phyloP scores from a whole-genome alignment of 345 rosid species.

The Anastatica hierochuntica region DNA sequence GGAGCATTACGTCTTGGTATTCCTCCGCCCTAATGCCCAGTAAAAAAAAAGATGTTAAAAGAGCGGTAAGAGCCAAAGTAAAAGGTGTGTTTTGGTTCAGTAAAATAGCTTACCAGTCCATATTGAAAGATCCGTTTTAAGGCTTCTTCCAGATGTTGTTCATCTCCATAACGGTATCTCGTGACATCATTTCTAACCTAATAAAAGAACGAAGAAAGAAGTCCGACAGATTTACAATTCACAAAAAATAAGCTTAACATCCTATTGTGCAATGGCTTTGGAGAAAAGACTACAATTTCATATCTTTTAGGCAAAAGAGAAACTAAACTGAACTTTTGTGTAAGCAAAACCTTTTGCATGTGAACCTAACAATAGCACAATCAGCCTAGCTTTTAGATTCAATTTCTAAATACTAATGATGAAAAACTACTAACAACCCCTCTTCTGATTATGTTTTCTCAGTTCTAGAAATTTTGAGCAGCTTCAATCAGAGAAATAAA shows the following conservation, averaged over 20 bases:
- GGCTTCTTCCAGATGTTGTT: conserved; percentile 95
- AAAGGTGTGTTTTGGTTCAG: neutral
- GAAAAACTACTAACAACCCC: neutral
- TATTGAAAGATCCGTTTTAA: conserved; percentile 81
- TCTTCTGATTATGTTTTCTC: neutral
- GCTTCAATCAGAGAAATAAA: neutral
- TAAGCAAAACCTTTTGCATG: no score
- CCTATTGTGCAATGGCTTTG: neutral
- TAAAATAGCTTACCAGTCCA: conserved; percentile 53
- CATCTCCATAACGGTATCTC: conserved; percentile 89
- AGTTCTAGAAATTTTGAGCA: neutral
- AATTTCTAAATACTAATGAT: no score
- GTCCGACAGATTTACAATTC: neutral
- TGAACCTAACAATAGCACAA: neutral
- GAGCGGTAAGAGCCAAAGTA: neutral
- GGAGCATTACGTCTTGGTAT: conserved; percentile 90
- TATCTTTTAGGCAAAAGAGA: neutral
- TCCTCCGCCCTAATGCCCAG: conserved; percentile 65
- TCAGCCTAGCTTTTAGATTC: neutral
- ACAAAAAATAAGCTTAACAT: neutral
- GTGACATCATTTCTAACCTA: conserved; percentile 84
- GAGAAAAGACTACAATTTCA: neutral
- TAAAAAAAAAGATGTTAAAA: neutral
- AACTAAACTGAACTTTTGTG: no score
- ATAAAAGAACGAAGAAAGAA: neutral